Evolutionary conservation across 1,284 basidiomycete species (phyloP).

Genomic region (Ceratobasidium sp.): DNA sequence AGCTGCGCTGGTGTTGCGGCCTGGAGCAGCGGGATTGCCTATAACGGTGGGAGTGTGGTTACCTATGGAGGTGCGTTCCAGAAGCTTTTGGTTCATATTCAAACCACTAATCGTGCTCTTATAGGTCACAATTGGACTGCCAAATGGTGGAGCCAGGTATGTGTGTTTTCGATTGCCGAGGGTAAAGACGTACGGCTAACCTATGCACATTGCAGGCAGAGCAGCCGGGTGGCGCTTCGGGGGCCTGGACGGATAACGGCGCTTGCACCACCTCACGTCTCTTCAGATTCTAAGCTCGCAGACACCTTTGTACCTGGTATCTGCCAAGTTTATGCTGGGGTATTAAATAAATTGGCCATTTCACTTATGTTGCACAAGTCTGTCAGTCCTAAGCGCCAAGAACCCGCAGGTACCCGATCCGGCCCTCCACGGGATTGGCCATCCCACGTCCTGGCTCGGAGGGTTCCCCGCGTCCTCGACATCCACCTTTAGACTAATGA

Average conservation of each 20-base stretch:
- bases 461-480: background rate
- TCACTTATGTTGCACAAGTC: background rate
- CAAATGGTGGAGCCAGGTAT: slow-evolving; percentile 65
- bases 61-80: slow-evolving; percentile 50
- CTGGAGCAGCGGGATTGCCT: slow-evolving; percentile 65
- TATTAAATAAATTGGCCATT: background rate
- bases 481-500: background rate
- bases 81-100: slow-evolving; percentile 30
- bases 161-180: background rate
- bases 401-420: background rate
- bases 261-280: slow-evolving; percentile 57
- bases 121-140: slow-evolving; percentile 72
- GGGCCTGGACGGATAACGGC: slow-evolving; percentile 71
- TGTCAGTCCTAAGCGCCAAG: slow-evolving; percentile 12
- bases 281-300: slow-evolving; percentile 38
- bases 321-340: slow-evolving; percentile 3
- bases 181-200: slow-evolving; percentile 58
- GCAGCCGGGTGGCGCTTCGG: slow-evolving; percentile 62
- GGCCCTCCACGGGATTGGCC: background rate
- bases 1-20: slow-evolving; percentile 65
- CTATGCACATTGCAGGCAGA: slow-evolving; percentile 29
- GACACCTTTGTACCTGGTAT: background rate
- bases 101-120: slow-evolving; percentile 46
- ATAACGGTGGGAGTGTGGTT: slow-evolving; percentile 65
- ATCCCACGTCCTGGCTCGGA: background rate